Percentiles rank a stretch among this genome's conserved stretches.
Evolutionary conservation across 2,329 filamentous ascomycete species (phyloP).

Genomic region (Phaeosphaeria sp.): DNA sequence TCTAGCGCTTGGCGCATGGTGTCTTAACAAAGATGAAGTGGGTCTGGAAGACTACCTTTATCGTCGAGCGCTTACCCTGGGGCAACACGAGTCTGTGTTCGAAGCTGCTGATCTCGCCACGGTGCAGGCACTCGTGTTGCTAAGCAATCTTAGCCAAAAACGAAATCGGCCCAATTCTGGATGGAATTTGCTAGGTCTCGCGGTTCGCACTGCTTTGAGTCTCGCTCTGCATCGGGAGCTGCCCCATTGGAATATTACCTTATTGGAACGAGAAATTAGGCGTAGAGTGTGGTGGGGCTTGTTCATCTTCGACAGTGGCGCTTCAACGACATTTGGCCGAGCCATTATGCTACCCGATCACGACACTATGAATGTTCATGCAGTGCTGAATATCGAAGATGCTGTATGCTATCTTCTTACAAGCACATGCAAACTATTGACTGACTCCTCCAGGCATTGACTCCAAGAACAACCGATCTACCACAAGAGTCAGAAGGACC

Average conservation of each 20-base stretch:
- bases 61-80: slow-evolving; percentile 29
- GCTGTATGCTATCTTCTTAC: slow-evolving; percentile 12
- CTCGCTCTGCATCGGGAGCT: slow-evolving; percentile 34
- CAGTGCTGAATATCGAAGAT: slow-evolving; percentile 29
- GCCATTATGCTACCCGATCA: slow-evolving; percentile 33
- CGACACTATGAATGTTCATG: slow-evolving; percentile 33
- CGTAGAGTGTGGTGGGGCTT: slow-evolving; percentile 34
- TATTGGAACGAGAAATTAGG: slow-evolving; percentile 31
- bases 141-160: slow-evolving; percentile 34
- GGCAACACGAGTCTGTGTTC: slow-evolving; percentile 34
- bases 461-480: slow-evolving; percentile 23
- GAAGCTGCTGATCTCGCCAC: slow-evolving; percentile 31
- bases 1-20: slow-evolving; percentile 31
- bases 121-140: slow-evolving; percentile 30
- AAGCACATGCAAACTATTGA: too few relatives aligned
- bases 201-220: slow-evolving; percentile 31
- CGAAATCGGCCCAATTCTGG: slow-evolving; percentile 32
- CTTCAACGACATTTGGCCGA: slow-evolving; percentile 33
- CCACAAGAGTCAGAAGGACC: slow-evolving; percentile 23
- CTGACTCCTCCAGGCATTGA: slow-evolving; percentile 27
- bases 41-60: slow-evolving; percentile 33
- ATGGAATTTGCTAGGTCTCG: slow-evolving; percentile 33
- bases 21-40: slow-evolving; percentile 28
- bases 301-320: slow-evolving; percentile 35
- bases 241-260: slow-evolving; percentile 35